These are phyloP conservation scores for Curvularia spicifera DNA, from an alignment of 2,329 filamentous ascomycete genomes.

Conservation along the genomic window DNA sequence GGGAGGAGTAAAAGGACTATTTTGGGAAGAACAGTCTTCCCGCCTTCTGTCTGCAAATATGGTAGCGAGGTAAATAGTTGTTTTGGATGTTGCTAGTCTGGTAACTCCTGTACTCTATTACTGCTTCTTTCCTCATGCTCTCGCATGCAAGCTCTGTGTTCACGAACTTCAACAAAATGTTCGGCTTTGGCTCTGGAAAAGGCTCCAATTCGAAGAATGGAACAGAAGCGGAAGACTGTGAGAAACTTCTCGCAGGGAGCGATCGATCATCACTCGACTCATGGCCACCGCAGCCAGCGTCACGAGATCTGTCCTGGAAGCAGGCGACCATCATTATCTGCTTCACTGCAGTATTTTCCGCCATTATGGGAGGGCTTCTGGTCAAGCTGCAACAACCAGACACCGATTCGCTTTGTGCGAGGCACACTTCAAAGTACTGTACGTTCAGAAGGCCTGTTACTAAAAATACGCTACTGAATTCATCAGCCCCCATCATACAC, in stretches of 20 bases:
- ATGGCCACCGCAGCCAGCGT: not conserved
- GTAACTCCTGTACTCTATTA: not conserved
- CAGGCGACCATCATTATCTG: not conserved
- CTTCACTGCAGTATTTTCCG: constrained; percentile 30
- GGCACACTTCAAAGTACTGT: constrained; percentile 45
- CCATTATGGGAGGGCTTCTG: constrained; percentile 31
- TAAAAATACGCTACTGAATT: not conserved
- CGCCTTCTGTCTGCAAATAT: too few relatives aligned
- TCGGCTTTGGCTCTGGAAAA: not conserved
- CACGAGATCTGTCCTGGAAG: not conserved
- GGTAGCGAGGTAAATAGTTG: not conserved
- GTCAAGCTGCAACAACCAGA: constrained; percentile 21
- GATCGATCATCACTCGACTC: not conserved
- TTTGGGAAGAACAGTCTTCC: not conserved
- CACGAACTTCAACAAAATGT: not conserved
- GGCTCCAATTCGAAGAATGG: not conserved
- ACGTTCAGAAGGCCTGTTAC: constrained; percentile 12
- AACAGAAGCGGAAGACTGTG: not conserved
- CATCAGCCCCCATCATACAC: constrained; percentile 42
- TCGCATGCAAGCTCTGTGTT: not conserved
- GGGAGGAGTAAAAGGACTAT: not conserved
- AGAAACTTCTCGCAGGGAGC: constrained; percentile 1
- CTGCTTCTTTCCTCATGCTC: not conserved
- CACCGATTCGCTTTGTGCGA: constrained; percentile 37
- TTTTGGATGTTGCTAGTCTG: not conserved